These are phyloP conservation scores for Botrytis porri DNA, from an alignment of 2,329 filamentous ascomycete species.

Conservation along the genomic window DNA sequence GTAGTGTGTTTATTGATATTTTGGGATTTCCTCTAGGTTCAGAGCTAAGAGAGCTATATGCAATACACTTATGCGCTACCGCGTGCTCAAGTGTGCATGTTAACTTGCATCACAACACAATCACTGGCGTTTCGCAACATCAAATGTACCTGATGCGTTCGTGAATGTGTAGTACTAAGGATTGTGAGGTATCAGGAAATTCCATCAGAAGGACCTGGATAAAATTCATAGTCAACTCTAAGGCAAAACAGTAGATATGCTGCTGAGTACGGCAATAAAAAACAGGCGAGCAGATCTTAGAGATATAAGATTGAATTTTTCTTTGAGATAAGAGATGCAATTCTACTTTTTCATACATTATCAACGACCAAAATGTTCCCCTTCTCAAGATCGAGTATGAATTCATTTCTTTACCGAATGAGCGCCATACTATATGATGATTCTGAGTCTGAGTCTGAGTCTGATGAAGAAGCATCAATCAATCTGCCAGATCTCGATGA, in stretches of 20 bases:
- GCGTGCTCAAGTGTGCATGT: too few relatives aligned
- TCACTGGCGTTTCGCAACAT: too few relatives aligned
- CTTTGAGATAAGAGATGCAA: not conserved
- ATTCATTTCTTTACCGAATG: not conserved
- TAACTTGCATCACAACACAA: accelerated
- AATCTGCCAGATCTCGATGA: not conserved
- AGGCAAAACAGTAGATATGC: not conserved
- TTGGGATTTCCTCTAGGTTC: too few relatives aligned
- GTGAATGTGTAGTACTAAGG: not conserved
- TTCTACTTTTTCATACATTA: not conserved
- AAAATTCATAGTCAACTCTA: not conserved
- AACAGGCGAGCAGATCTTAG: not conserved
- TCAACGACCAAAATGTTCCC: not conserved
- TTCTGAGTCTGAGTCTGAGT: accelerated
- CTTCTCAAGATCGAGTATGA: not conserved
- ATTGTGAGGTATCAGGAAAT: not conserved
- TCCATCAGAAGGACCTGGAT: not conserved
- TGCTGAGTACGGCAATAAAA: not conserved
- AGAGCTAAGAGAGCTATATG: too few relatives aligned
- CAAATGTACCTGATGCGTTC: not conserved
- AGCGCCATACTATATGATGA: not conserved
- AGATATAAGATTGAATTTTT: not conserved
- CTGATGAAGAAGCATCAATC: not conserved
- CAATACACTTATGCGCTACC: too few relatives aligned
- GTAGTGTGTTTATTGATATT: too few relatives aligned